A percentile compares a stretch with the other conserved stretches of the same genome.
These are phyloP conservation scores for Acanthamoeba polyphaga DNA, from an alignment of 208 protist genomes.

Conservation along the genomic window DNA sequence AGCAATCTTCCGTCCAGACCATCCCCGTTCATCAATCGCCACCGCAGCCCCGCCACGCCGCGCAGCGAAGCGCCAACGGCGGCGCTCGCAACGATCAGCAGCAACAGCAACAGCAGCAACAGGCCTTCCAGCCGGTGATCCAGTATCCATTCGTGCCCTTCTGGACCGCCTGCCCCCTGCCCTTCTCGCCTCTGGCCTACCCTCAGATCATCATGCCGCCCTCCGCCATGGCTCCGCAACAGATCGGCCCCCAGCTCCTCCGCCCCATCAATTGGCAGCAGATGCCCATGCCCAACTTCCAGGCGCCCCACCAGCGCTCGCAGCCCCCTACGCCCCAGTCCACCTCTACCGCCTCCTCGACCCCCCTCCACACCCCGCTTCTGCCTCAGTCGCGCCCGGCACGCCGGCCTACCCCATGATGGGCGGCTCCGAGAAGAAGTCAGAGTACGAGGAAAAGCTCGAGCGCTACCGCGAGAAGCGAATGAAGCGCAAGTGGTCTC, in stretches of 20 bases:
- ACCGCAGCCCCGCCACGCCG: background rate
- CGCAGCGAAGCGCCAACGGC: background rate
- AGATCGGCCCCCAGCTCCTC: conserved; percentile 43
- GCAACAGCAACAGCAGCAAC: background rate
- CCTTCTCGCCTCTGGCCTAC: conserved; percentile 68
- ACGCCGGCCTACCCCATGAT: background rate
- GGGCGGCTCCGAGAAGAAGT: background rate
- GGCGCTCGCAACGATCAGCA: background rate
- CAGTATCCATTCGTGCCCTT: conserved; percentile 61
- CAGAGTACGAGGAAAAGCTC: conserved; percentile 21
- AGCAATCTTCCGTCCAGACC: background rate
- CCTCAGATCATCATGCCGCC: conserved; percentile 63
- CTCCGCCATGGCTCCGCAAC: conserved; percentile 6
- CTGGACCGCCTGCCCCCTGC: conserved; percentile 56
- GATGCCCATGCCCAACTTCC: conserved; percentile 22
- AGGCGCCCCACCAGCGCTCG: background rate
- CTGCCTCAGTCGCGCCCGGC: background rate
- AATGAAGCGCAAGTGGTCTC: conserved; percentile 57
- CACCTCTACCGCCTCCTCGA: background rate
- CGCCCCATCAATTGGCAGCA: conserved; percentile 52
- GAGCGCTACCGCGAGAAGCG: conserved; percentile 45
- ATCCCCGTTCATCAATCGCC: conserved; percentile 14
- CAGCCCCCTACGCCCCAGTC: background rate
- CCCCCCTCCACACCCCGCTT: background rate
- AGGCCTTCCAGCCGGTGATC: conserved; percentile 36